phyloP scores from a whole-genome alignment of 805 yeast species.

The Lachancea sp. region DNA sequence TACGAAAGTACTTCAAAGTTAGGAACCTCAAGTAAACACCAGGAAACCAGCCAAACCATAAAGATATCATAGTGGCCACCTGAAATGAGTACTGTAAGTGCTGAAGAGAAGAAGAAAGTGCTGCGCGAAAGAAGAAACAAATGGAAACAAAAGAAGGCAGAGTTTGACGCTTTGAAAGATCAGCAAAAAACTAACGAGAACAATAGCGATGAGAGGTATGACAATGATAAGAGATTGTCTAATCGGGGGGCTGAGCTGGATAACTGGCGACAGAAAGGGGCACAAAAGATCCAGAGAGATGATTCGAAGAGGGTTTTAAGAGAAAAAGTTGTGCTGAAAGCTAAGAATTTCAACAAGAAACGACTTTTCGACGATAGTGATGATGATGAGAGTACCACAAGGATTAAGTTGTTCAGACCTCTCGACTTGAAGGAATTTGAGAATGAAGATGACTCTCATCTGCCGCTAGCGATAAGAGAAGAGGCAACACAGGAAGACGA shows the following conservation, averaged over 20 bases:
- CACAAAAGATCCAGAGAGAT: not conserved
- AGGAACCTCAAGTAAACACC: too few relatives aligned
- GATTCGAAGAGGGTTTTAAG: not conserved
- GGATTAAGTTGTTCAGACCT: conserved; percentile 20
- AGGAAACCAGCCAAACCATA: not conserved
- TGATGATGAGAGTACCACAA: conserved; percentile 26
- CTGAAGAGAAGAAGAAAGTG: conserved; percentile 32
- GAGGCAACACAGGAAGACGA: conserved; percentile 32
- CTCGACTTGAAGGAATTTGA: conserved; percentile 1
- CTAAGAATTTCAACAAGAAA: conserved; percentile 7
- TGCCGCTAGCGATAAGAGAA: not conserved
- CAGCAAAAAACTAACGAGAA: conserved; percentile 9
- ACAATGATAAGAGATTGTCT: conserved; percentile 22
- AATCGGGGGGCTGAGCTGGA: conserved; percentile 12
- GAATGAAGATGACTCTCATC: not conserved
- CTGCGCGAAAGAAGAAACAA: conserved; percentile 43
- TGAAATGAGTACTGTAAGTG: conserved; percentile 20
- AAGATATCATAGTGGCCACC: not conserved
- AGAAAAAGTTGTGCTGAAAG: not conserved
- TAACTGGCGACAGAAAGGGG: not conserved
- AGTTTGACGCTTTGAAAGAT: conserved; percentile 24
- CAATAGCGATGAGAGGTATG: conserved; percentile 32
- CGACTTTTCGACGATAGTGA: conserved; percentile 28
- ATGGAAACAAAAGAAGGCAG: conserved; percentile 54
- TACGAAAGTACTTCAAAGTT: too few relatives aligned